Conservation (phyloP, 345 rosid species). For the Eucalyptus cloeziana region DNA sequence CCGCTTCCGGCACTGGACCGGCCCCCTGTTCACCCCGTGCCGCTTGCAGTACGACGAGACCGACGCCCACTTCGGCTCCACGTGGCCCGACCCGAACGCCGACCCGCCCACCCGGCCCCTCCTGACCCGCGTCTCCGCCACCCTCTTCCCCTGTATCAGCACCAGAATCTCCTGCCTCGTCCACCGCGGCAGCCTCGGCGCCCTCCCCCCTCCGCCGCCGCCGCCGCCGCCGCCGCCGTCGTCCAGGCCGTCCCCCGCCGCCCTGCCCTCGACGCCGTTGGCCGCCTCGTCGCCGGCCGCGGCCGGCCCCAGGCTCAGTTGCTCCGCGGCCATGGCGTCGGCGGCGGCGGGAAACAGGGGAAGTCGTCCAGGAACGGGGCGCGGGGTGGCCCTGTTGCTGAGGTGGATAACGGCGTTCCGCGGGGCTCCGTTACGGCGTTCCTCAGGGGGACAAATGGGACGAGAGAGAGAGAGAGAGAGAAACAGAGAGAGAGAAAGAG, state of each 20-base stretch:
- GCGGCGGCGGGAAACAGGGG: constrained; percentile 16
- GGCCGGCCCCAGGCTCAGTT: constrained; percentile 19
- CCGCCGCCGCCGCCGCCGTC: constrained; percentile 14
- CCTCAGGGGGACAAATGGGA: neutral
- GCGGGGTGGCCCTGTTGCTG: neutral
- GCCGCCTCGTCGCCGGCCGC: neutral
- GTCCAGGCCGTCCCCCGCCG: constrained; percentile 17
- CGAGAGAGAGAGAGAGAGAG: neutral
- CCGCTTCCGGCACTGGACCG: constrained; percentile 96
- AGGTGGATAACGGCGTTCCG: neutral
- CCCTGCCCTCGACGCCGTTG: constrained; percentile 5
- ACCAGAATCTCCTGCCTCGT: constrained; percentile 94
- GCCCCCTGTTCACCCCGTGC: constrained; percentile 93
- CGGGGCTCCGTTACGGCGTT: constrained; percentile 1
- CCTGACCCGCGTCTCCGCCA: constrained; percentile 81
- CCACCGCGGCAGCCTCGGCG: constrained; percentile 91
- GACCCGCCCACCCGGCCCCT: constrained; percentile 48
- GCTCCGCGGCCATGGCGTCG: constrained; percentile 37
- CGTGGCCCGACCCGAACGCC: constrained; percentile 53
- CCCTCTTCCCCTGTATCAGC: constrained; percentile 86
- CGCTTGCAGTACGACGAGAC: constrained; percentile 82
- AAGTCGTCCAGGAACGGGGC: neutral
- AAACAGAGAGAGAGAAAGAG: neutral
- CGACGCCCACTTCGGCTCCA: constrained; percentile 93
- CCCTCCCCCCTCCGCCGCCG: constrained; percentile 32